These are phyloP conservation scores for Cordyceps fumosorosea DNA, from an alignment of 2,329 filamentous ascomycete genomes.

Conservation along the genomic window DNA sequence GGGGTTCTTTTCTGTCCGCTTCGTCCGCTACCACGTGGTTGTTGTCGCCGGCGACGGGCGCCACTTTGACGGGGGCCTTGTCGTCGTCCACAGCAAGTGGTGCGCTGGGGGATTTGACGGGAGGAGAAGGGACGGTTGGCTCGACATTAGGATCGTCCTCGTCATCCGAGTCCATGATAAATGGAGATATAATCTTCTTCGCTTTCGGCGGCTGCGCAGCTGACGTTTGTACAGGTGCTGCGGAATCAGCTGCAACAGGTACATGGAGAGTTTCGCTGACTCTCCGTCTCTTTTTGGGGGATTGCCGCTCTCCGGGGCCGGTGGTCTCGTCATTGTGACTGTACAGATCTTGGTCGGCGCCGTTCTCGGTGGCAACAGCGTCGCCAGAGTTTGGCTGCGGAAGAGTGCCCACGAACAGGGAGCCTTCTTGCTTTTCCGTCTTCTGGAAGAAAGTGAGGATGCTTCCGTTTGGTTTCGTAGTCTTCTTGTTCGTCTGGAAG, in stretches of 20 bases:
- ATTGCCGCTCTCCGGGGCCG: conserved; percentile 28
- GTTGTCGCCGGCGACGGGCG: background rate
- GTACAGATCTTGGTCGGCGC: conserved; percentile 18
- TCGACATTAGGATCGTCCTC: conserved; percentile 28
- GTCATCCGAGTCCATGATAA: conserved; percentile 63
- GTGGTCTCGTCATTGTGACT: conserved; percentile 23
- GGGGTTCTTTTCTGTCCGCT: background rate
- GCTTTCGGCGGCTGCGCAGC: conserved; percentile 13
- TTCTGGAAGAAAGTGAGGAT: conserved; percentile 74
- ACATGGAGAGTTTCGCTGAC: conserved; percentile 20
- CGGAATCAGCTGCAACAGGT: conserved; percentile 16
- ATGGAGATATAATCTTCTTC: conserved; percentile 40
- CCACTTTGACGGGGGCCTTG: background rate
- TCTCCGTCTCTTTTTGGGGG: conserved; percentile 25
- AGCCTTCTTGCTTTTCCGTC: conserved; percentile 50
- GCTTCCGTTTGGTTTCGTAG: conserved; percentile 49
- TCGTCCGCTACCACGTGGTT: background rate
- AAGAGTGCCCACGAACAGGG: conserved; percentile 44
- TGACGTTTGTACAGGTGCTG: background rate
- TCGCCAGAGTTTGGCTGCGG: conserved; percentile 14
- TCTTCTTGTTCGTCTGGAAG: conserved; percentile 26
- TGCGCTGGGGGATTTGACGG: background rate
- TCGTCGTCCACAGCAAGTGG: background rate
- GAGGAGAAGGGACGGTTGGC: background rate
- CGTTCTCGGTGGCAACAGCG: conserved; percentile 16